A percentile compares a stretch with the other conserved stretches of the same genome.
Evolutionary conservation across 345 rosid genomes (phyloP).

Genomic region (Mercurialis annua): DNA sequence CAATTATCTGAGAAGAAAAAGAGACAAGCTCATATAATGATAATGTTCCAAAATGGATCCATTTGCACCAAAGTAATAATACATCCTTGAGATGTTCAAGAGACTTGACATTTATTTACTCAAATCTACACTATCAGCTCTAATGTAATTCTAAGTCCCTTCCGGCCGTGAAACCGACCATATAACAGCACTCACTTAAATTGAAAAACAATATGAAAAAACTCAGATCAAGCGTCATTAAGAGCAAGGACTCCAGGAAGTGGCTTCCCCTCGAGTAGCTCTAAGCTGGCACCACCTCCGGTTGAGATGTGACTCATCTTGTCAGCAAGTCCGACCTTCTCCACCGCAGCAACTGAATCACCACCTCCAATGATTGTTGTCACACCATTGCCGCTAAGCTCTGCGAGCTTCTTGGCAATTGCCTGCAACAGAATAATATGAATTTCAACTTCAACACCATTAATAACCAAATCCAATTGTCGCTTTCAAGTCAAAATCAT

Average conservation of each 20-base stretch:
- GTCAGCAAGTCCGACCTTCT: conserved; percentile 85
- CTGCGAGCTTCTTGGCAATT: conserved; percentile 81
- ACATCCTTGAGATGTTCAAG: background rate
- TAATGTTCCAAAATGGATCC: background rate
- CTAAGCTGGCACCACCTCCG: conserved; percentile 96
- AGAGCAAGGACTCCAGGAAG: conserved; percentile 95
- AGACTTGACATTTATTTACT: conserved; percentile 13
- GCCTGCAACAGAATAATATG: conserved; percentile 44
- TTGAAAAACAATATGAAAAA: background rate
- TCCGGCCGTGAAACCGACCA: conserved; percentile 36
- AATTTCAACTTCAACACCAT: background rate
- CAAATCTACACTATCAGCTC: conserved; percentile 17
- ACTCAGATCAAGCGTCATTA: conserved; percentile 52
- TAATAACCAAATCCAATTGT: background rate
- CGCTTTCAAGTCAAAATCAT: background rate
- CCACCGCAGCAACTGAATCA: conserved; percentile 95
- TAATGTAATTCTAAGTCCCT: conserved; percentile 8
- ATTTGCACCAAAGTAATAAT: background rate
- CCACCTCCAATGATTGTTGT: conserved; percentile 96
- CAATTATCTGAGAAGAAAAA: background rate
- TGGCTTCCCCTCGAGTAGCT: conserved; percentile 86
- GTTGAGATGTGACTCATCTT: conserved; percentile 98
- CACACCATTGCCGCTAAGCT: conserved; percentile 76
- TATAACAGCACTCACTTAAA: conserved; percentile 3
- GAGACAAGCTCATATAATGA: background rate